These are phyloP conservation scores for Cystobasidium tubakii DNA, from an alignment of 768 basidiomycete species.

Conservation along the genomic window DNA sequence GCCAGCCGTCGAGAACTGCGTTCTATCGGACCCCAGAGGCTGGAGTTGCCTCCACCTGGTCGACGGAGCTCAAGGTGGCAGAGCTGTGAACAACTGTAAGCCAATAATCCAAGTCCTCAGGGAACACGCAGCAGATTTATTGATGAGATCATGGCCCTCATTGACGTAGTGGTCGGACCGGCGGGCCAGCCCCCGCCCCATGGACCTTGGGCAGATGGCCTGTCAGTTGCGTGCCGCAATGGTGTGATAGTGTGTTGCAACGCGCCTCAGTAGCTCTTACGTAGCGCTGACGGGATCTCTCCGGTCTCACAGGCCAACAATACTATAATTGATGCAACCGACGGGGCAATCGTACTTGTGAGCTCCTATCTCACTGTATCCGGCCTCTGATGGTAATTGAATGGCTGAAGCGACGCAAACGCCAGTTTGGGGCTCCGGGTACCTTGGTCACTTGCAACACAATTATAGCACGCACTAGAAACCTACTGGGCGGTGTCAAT, in stretches of 20 bases:
- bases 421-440: conserved; percentile 52
- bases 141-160: neutral
- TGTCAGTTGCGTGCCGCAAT: conserved; percentile 51
- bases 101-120: too few species aligned
- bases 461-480: conserved; percentile 47
- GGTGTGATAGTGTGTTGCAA: conserved; percentile 48
- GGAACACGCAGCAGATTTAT: neutral
- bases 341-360: conserved; percentile 47
- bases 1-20: conserved; percentile 41
- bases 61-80: conserved; percentile 39
- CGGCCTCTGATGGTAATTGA: too few species aligned
- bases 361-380: too few species aligned
- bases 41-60: conserved; percentile 45
- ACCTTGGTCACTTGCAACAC: conserved; percentile 50
- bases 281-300: too few species aligned
- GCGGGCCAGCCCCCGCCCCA: conserved; percentile 50
- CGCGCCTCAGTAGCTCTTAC: neutral
- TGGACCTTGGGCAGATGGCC: conserved; percentile 52
- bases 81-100: conserved; percentile 40
- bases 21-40: conserved; percentile 44
- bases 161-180: neutral
- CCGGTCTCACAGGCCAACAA: conserved; percentile 38
- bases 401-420: conserved; percentile 4
- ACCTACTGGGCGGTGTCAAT: conserved; percentile 51
- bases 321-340: conserved; percentile 52